Percentiles rank a stretch among this genome's conserved stretches.
Conservation (phyloP, 495 filamentous ascomycete species). For the Usnea hakonensis region DNA sequence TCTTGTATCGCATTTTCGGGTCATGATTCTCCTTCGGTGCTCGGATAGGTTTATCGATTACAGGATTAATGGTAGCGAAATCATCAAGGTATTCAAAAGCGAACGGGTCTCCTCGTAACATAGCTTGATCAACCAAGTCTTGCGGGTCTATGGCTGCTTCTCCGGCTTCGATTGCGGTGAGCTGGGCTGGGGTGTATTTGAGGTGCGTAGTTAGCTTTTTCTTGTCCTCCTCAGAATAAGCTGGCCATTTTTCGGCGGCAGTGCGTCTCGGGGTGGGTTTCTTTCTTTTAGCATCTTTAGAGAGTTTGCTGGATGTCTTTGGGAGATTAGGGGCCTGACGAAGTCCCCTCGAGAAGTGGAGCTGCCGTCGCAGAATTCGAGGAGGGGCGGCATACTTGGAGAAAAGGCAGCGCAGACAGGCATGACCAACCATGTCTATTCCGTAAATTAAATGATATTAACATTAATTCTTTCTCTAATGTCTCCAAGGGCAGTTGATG, state of each 20-base stretch:
- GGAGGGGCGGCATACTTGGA: not conserved
- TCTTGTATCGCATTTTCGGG: constrained; percentile 55
- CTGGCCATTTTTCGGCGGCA: constrained; percentile 42
- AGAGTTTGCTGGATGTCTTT: constrained; percentile 12
- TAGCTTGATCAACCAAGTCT: constrained; percentile 67
- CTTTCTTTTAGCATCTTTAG: not conserved
- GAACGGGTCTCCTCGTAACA: constrained; percentile 62
- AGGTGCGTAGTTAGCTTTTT: constrained; percentile 56
- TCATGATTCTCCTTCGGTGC: constrained; percentile 49
- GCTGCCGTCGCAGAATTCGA: constrained; percentile 12
- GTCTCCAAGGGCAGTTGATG: not conserved
- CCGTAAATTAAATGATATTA: not conserved
- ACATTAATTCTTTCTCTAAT: not conserved
- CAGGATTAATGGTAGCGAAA: constrained; percentile 64
- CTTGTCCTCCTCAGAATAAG: constrained; percentile 64
- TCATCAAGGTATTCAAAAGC: constrained; percentile 76
- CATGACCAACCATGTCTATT: constrained; percentile 11
- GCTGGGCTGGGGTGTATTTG: constrained; percentile 74
- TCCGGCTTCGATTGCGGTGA: constrained; percentile 77
- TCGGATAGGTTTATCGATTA: constrained; percentile 60
- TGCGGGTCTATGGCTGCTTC: constrained; percentile 71
- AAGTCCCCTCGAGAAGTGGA: constrained; percentile 16
- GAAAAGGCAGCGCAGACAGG: constrained; percentile 9
- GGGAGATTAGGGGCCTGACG: constrained; percentile 10
- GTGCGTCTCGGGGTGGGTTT: constrained; percentile 19